Evolutionary conservation across 352 stramenopile species (phyloP).

Genomic region (Phytophthora cactorum): DNA sequence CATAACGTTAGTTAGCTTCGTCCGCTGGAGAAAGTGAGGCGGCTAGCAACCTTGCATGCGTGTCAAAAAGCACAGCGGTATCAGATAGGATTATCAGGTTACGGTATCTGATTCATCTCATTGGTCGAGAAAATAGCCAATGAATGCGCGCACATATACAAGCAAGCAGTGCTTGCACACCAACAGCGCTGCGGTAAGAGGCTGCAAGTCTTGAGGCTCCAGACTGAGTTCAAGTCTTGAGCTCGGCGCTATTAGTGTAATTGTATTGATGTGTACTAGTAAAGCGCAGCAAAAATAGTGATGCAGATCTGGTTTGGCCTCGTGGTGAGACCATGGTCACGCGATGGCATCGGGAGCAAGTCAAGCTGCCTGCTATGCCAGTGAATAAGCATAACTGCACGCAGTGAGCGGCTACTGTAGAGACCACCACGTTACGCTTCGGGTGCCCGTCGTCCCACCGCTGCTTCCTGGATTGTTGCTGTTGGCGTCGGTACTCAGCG

Average conservation of each 20-base stretch:
- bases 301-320: too few relatives aligned
- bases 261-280: not conserved
- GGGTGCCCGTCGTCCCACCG: conserved; percentile 17
- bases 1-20: conserved; percentile 6
- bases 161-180: too few relatives aligned
- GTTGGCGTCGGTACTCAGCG: not conserved
- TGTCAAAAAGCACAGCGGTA: conserved; percentile 19
- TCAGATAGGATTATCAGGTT: conserved; percentile 7
- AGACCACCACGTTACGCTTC: conserved; percentile 15
- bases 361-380: too few relatives aligned
- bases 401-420: too few relatives aligned
- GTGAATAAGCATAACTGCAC: too few relatives aligned
- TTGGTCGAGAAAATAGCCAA: conserved; percentile 12
- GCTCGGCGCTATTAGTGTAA: too few relatives aligned
- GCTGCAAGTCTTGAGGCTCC: too few relatives aligned
- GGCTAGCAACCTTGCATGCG: not conserved
- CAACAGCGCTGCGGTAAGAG: too few relatives aligned
- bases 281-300: not conserved
- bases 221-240: too few relatives aligned
- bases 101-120: not conserved
- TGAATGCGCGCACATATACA: not conserved
- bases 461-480: conserved; percentile 26
- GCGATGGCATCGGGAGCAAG: too few relatives aligned
- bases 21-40: not conserved
- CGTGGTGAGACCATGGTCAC: too few relatives aligned